Evolutionary conservation across 345 rosid genomes (phyloP), one percentile per base, ranked within the genome.

Genomic region (Hibiscus mutabilis): DNA sequence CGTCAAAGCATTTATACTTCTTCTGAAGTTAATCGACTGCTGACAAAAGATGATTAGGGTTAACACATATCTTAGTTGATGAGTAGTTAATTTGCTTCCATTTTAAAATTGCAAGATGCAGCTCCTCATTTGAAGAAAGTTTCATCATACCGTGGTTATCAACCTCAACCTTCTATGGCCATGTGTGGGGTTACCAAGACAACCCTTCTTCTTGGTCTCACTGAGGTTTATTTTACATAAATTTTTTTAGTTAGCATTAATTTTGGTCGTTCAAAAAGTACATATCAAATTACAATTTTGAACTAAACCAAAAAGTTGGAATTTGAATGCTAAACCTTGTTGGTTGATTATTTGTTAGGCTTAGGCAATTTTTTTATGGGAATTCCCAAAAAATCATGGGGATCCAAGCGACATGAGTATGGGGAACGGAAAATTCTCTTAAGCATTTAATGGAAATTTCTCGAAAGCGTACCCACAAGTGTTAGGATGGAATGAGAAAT

Each of bases 181-280:
- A 90, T 94, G 96, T 94, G 90, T 75, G 98, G 96, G n/a, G 96
- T 94, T 35, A 88, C 96, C 2, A 94, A 94, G 81, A 94, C 98
- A 0, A 92, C 98, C 68, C 35, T 31, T 31, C 89, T 91, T 74
- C 86, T 94, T 31, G 99, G 97, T 31, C 84, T 94, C 19, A 87
- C 91, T 31, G 91, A 94, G 92, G 98, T 91, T 67, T 8, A 74
- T 5, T 14, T 46, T 46, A 4, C 35, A 31, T 31, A 31, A 27
- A 2, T 31, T 31, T 31, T 3, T 31, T 31, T 31, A 31, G 35
- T 4, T 4, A 31, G 35, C 27, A 25, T 25, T 25, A 2, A 25
- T 25, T 25, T 25, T 25, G 27, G 27, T 25, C 27, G 27, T 25
- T 25, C 27, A 25, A 25, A 25, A 25, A 25, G 27, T 25, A 25